Evolutionary conservation across 768 basidiomycete genomes (phyloP), one percentile per base, ranked within the genome.

Genomic region (Piloderma croceum): DNA sequence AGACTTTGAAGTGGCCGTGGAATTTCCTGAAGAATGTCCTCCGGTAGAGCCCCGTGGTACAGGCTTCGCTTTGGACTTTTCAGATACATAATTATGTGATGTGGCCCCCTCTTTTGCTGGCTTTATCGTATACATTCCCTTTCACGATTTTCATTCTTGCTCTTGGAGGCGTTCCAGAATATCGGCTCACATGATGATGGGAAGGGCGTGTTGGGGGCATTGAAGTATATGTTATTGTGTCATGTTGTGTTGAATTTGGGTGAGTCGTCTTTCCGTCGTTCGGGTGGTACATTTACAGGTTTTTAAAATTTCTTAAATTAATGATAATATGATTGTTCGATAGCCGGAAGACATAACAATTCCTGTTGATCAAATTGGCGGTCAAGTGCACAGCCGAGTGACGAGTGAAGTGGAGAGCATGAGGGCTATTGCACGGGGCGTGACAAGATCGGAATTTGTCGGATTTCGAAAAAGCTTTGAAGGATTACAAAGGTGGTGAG

Each of bases 151-250:
- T n/a, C n/a, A n/a, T n/a, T n/a, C n/a, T n/a, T n/a, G n/a, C n/a
- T 97, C 65, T 91, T 89, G 51, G 94, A 98, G 64, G 83, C 91
- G 3, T 97, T 98, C 48, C 94, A 99, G 63, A 91, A 82, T 37
- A 69, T 91, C 49, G 77, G 79, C 31, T 60, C 79, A 2, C 84
- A 90, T 42, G 91, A 84, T 15, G 83, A 90, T 48, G 75, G 78
- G 31, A 71, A 66, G 41, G 61, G 62, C 25, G 90, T 91, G 1
- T 68, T 96, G 15, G 78, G 75, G 2, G 91, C 91, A 4, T 69
- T 99, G 49, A 98, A 99, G 64, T 98, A 99, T 63, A 96, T 98
- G 94, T 72, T 97, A 11, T 62, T 97, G 33, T 99, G 96, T 64
- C 97, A 99, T 60, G 84, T 99, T 58, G 98, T 99, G 94, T 70